A percentile compares a stretch with the other conserved stretches of the same genome.
Evolutionary conservation across 1,139 yeast species (phyloP).

Genomic region (Saccharomycopsis hybrid): DNA sequence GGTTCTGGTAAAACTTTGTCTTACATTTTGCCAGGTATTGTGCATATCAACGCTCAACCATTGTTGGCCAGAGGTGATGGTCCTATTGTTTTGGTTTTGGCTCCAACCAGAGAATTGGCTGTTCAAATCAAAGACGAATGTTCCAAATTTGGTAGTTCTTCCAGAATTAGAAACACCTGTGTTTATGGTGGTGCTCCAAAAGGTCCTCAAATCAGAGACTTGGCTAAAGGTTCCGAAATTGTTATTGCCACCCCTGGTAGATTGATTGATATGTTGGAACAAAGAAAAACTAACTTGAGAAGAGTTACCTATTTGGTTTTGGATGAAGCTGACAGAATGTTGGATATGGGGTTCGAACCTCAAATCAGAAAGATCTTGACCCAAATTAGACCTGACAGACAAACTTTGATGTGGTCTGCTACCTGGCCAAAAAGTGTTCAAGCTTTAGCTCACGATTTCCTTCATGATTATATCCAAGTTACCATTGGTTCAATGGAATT

Average conservation of each 20-base stretch:
- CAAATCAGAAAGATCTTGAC: constrained; percentile 93
- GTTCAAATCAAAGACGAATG: constrained; percentile 96
- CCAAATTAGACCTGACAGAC: constrained; percentile 95
- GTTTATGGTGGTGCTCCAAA: constrained; percentile 99
- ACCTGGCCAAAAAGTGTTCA: constrained; percentile 99
- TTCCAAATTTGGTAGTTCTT: constrained; percentile 84
- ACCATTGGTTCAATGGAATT: constrained; percentile 93
- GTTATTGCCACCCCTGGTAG: constrained; percentile 95
- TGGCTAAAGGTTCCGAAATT: constrained; percentile 92
- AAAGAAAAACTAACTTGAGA: constrained; percentile 89
- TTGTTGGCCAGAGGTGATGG: constrained; percentile 91
- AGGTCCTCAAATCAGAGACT: constrained; percentile 94
- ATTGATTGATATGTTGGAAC: constrained; percentile 93
- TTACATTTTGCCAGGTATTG: constrained; percentile 93
- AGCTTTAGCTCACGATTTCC: constrained; percentile 83
- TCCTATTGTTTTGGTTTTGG: constrained; percentile 90
- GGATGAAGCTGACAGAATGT: constrained; percentile 95
- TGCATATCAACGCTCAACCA: constrained; percentile 97
- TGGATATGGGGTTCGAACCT: constrained; percentile 97
- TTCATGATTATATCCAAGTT: constrained; percentile 91
- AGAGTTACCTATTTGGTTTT: constrained; percentile 95
- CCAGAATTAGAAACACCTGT: constrained; percentile 95
- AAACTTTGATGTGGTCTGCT: constrained; percentile 99
- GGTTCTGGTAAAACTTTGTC: constrained; percentile 98
- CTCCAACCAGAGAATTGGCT: constrained; percentile 98